Evolutionary conservation across 1,284 basidiomycete species (phyloP).

Genomic region (Paramarasmius palmivorus): DNA sequence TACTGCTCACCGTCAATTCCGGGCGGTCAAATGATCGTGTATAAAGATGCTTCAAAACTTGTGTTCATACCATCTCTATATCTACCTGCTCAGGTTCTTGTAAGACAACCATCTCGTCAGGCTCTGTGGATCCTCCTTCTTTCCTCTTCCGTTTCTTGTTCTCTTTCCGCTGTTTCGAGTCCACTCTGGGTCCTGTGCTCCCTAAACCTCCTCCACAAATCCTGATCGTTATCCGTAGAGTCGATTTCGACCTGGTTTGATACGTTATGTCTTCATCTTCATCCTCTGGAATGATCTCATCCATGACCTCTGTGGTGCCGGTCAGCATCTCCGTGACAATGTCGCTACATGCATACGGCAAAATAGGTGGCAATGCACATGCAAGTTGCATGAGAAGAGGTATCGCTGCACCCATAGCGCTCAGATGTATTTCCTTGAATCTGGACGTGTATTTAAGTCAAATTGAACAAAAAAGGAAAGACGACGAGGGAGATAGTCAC

Average conservation of each 20-base stretch:
- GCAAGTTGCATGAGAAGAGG: conserved; percentile 76
- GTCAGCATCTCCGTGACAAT: conserved; percentile 72
- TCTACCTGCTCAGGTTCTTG: conserved; percentile 19
- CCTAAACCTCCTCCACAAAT: conserved; percentile 60
- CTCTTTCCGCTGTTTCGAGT: conserved; percentile 16
- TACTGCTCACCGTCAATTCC: too few relatives aligned
- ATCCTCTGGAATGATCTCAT: conserved; percentile 77
- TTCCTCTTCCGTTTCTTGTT: conserved; percentile 24
- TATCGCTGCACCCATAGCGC: conserved; percentile 87
- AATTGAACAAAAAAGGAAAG: background rate
- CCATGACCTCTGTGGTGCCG: conserved; percentile 75
- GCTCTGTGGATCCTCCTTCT: conserved; percentile 8
- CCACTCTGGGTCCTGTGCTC: conserved; percentile 21
- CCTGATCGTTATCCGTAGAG: conserved; percentile 57
- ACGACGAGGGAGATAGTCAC: conserved; percentile 38
- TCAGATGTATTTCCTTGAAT: conserved; percentile 74
- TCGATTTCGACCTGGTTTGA: conserved; percentile 69
- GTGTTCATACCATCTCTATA: conserved; percentile 11
- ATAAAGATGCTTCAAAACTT: too few relatives aligned
- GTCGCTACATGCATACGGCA: conserved; percentile 69
- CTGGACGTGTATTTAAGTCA: conserved; percentile 36
- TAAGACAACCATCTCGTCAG: background rate
- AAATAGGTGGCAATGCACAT: conserved; percentile 70
- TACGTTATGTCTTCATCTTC: conserved; percentile 72
- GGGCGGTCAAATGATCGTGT: too few relatives aligned